Evolutionary conservation across 2,329 filamentous ascomycete species (phyloP), one percentile per base, ranked within the genome.

Genomic region (Drechslera avenae): DNA sequence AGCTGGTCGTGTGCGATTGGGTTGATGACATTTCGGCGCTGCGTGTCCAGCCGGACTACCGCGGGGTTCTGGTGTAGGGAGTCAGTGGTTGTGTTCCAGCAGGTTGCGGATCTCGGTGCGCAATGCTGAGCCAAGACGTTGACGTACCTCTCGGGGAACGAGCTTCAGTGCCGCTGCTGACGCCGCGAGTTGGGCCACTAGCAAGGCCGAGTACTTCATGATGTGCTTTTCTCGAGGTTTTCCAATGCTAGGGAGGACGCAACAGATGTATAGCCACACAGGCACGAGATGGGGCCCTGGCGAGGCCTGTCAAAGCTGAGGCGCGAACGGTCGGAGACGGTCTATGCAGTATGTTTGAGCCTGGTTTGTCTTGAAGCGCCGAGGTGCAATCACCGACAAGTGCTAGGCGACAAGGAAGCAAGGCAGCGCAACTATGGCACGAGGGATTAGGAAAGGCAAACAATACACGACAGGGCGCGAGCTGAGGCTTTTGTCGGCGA

Each of bases 41-140:
- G 72, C 34, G 83, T 82, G 44, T 80, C 76, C 45, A 83, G 72
- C 12, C 75, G 67, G 16, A 83, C 69, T 12, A 81, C 80, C 41
- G 70, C 73, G 3, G 80, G 78, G 34, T 66, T 68, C 69, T 73
- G 35, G 26, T 28, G 7, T 46, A 1, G 19, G n/a, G 14, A n/a
- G 45, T 64, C 48, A 66, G 60, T 44, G 39, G 39, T 4, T 4
- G 26, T 34, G 30, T 23, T 33, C 23, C 19, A 30, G 31, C 19
- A 35, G 21, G 10, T 31, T 16, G n/a, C 42, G 19, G 35, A 28
- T 28, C 10, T 23, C 9, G 26, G 3, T 12, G 26, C 26, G 26
- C 9, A 28, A 9, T 28, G 10, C 9, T 28, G 26, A 58, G 62
- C 65, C 65, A 69, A 65, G 61, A 54, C 56, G 45, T 23, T 41